Base-by-base conservation (phyloP, 164 flowering plant genomes). In the Vitis riparia region DNA sequence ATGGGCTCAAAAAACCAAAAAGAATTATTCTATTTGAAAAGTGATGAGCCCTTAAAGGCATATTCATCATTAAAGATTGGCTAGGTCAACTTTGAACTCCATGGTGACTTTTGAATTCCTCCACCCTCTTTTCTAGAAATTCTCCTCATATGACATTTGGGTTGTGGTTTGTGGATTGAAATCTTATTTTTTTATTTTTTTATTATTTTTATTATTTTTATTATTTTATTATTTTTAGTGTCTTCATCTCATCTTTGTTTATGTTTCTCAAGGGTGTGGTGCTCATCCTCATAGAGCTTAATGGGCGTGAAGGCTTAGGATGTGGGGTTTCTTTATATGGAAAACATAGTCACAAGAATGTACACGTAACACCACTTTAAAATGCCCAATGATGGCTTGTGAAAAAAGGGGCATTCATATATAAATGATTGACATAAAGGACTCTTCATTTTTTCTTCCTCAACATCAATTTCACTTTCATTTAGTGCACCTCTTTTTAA, bases 31-130 rank as follows among this genome's bases (percentile, higher is more conserved):
- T 17, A 48, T 9, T 3, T 3, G 37, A 16, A 52, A 44, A 58
- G 65, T 16, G n/a, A 48, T 58, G 17, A 55, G 2, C 17, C 51
- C 14, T 68, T 51, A 10, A 64, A 27, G 37, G 17, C 64, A 49
- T 50, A 17, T 58, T n/a, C 50, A 30, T 55, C 37, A 48, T 30
- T 51, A 48, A 61, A 69, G 9, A 11, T 62, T 19, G 8, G 15
- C 9, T 3, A n/a, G 72, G 79, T 79, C 82, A 79, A 76, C 79
- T 73, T 73, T 73, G 75, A 67, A 67, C 67, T 73, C 77, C 60
- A 70, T 72, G 52, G 53, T 16, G 52, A 70, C 66, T 65, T 72
- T 73, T 71, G 71, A 72, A 70, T 58, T 70, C 53, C 8, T 51
- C 17, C 52, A 53, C 29, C 68, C 58, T 65, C 30, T 16, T 11